Conservation (phyloP, 495 filamentous ascomycete species). For the Aspergillus sparsus region DNA sequence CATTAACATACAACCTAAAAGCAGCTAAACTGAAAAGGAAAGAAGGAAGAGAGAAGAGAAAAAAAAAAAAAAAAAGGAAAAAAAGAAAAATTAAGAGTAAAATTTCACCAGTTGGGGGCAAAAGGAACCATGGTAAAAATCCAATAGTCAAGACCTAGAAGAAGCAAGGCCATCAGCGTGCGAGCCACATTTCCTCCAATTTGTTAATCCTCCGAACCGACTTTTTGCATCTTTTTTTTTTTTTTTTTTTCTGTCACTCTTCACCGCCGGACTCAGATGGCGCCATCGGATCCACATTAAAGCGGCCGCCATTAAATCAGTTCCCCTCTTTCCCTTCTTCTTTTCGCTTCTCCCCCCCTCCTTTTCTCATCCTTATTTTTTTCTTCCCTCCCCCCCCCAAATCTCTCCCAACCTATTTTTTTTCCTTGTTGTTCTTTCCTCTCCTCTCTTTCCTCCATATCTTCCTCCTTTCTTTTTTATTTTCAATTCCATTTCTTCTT, state of each 20-base stretch:
- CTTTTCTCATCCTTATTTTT: conserved; percentile 8
- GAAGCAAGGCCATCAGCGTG: no score
- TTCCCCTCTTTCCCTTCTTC: conserved; percentile 25
- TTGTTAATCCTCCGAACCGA: not conserved
- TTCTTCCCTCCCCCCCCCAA: conserved; percentile 27
- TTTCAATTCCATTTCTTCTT: conserved; percentile 28
- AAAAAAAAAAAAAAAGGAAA: not conserved
- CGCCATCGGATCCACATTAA: conserved; percentile 34
- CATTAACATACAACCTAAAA: not conserved
- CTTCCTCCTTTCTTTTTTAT: conserved; percentile 24
- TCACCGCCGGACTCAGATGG: conserved; percentile 30
- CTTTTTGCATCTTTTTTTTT: conserved; percentile 10
- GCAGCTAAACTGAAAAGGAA: not conserved
- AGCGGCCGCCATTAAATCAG: conserved; percentile 20
- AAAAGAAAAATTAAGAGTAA: conserved; percentile 1
- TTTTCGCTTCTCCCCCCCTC: conserved; percentile 13
- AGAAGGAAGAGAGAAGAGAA: not conserved
- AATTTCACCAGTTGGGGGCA: not conserved
- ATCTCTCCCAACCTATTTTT: conserved; percentile 26
- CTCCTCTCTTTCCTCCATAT: conserved; percentile 21
- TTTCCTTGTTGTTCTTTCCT: conserved; percentile 22
- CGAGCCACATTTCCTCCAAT: not conserved
- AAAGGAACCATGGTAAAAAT: no score
- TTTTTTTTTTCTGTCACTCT: conserved; percentile 21
- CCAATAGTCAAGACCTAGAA: no score